Base-by-base conservation (phyloP, 192 early-diverging fungal genomes). In the Entomortierella beljakovae region DNA sequence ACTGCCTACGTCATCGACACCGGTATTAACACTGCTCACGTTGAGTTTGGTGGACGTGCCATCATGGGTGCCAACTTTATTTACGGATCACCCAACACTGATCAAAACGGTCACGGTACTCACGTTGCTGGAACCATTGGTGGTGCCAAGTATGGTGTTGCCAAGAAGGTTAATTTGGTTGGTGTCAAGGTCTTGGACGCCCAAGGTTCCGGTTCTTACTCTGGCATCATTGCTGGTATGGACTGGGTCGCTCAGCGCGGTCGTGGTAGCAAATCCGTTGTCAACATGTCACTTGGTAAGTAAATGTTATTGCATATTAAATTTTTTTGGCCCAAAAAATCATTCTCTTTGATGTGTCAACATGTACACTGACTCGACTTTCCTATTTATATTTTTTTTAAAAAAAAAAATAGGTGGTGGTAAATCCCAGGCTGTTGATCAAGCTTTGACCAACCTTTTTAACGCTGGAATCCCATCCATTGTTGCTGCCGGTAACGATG, bases 151-250 rank as follows among this genome's bases (percentile, higher is more conserved):
- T 93, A 81, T 67, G 94, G 94, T 57, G 92, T 95, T 26, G 91
- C 94, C 65, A 95, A 95, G 76, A 90, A 89, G 61, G 88, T 81
- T 23, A 88, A 71, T 33, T 38, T 95, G 33, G 86, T 95, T 49
- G 88, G 88, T 49, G 90, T 95, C 63, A 94, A 94, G 72, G 80
- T 80, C 32, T 52, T 84, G 26, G 38, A 82, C 54, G 64, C 49
- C 18, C 52, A 73, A 9, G 84, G 81, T 25, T 92, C 91, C 8
- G 64, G 63, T 32, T 60, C 83, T 13, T 58, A 56, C 55, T 61
- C 81, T 28, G 61, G 63, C 53, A 70, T 81, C 25, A 66, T 86
- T 61, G 43, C 84, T 38, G 71, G 63, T 52, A 74, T 74, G 71
- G 54, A 71, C 70, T 64, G 83, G 77, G 48, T 61, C 74, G 55